Evolutionary conservation across 371 early-diverging fungal genomes (phyloP).

Genomic region (Mucor velutinosus): DNA sequence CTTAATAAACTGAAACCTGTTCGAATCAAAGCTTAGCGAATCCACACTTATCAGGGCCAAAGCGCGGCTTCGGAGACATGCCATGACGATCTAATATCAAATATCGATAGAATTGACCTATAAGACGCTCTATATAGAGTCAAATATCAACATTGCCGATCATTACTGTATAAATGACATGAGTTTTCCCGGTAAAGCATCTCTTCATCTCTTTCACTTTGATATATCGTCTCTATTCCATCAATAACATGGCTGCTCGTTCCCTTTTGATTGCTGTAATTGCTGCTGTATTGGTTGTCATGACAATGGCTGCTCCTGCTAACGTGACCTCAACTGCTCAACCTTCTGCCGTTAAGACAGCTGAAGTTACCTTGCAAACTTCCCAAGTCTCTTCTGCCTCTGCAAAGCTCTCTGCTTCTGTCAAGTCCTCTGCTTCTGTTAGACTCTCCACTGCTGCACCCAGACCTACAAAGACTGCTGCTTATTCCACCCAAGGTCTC

Average conservation of each 20-base stretch:
- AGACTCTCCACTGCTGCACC: not conserved
- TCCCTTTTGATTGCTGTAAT: not conserved
- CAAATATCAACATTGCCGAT: too few species aligned
- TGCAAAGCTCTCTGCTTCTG: not conserved
- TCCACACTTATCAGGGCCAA: too few species aligned
- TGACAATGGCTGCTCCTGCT: not conserved
- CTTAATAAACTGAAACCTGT: too few species aligned
- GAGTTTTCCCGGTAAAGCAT: too few species aligned
- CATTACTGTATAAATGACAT: too few species aligned
- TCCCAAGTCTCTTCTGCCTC: not conserved
- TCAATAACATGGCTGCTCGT: not conserved
- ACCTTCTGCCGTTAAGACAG: not conserved
- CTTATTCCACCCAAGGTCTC: not conserved
- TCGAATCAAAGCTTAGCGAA: too few species aligned
- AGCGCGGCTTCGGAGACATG: too few species aligned
- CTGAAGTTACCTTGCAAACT: not conserved
- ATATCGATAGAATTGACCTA: too few species aligned
- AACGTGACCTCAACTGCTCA: not conserved
- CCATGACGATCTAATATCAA: too few species aligned
- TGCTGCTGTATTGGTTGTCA: not conserved
- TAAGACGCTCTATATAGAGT: too few species aligned
- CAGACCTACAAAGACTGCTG: not conserved
- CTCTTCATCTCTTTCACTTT: too few species aligned
- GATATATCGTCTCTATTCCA: too few species aligned
- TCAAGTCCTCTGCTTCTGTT: not conserved